Percentiles rank a stretch among this genome's conserved stretches.
Evolutionary conservation across 768 basidiomycete genomes (phyloP).

Genomic region (Suillus fuscotomentosus): DNA sequence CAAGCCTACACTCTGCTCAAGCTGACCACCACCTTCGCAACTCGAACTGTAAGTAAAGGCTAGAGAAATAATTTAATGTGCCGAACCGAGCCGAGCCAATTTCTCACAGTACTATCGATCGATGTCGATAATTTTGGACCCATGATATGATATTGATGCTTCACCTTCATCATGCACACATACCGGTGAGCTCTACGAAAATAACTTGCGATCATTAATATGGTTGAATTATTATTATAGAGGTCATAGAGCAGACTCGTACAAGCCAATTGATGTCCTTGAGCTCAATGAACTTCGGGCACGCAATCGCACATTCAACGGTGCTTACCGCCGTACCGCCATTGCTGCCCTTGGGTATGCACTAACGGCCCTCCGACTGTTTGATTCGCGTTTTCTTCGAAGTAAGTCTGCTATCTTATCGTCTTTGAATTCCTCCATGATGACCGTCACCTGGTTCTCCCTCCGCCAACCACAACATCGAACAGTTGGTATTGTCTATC

Average conservation of each 20-base stretch:
- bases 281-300: conserved; percentile 77
- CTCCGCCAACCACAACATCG: conserved; percentile 30
- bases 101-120: conserved; percentile 2
- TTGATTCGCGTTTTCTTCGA: conserved; percentile 68
- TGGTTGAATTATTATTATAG: conserved; percentile 21
- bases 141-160: background rate
- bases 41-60: background rate
- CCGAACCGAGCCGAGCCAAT: conserved; percentile 15
- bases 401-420: conserved; percentile 44
- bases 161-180: conserved; percentile 15
- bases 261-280: conserved; percentile 48
- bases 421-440: conserved; percentile 1
- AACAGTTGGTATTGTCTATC: conserved; percentile 60
- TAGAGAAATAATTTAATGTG: background rate
- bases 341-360: conserved; percentile 73
- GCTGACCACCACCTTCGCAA: background rate
- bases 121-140: background rate
- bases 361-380: conserved; percentile 74
- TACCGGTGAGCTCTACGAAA: conserved; percentile 23
- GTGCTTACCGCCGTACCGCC: conserved; percentile 77
- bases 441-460: background rate
- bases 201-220: background rate
- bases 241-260: conserved; percentile 50
- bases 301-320: conserved; percentile 79
- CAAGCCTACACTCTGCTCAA: background rate